Base-by-base conservation (phyloP, 495 filamentous ascomycete genomes). In the Aspergillus ellipticus region DNA sequence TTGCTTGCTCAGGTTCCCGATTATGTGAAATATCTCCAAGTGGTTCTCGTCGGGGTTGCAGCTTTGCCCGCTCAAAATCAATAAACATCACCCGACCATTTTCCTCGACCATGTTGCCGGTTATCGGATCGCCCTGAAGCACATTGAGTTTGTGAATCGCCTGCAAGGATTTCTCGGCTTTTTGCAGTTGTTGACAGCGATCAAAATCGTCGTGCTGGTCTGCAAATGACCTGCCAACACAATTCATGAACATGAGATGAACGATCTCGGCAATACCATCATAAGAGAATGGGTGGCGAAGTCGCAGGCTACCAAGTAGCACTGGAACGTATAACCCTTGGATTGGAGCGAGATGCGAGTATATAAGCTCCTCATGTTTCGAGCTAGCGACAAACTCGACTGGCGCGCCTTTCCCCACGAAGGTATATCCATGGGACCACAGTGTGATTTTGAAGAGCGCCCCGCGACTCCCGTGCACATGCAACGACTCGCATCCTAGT, bases 351-450 rank as follows among this genome's bases (percentile, higher is more conserved):
- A 75, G 73, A 48, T 28, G 59, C 9, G 61, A 53, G 47, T 77
- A 77, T 10, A 76, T 52, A 15, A 54, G 47, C 54, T 68, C 64
- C 64, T 77, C 72, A 21, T 66, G 53, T 37, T 56, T 42, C 6
- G 64, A 57, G 48, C 52, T 47, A 26, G 51, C 28, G 24, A 69
- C 55, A 56, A 69, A 69, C 37, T 64, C 54, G 6, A 59, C 37
- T 11, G 55, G 56, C 22, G 60, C 63, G 51, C 70, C 72, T 61
- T 82, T 82, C 15, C 73, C 76, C 13, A 75, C 72, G 51, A 80
- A 61, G 28, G 73, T 79, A 51, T 82, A 80, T 46, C 78, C 74
- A 53, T 79, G 61, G 10, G 75, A 71, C 51, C 66, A 68, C 26
- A 79, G 60, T 22, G 71, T 70, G 48, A 78, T 60, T 52, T 74